Base-by-base conservation (phyloP, 805 yeast genomes). In the Pichia cabralensis region DNA sequence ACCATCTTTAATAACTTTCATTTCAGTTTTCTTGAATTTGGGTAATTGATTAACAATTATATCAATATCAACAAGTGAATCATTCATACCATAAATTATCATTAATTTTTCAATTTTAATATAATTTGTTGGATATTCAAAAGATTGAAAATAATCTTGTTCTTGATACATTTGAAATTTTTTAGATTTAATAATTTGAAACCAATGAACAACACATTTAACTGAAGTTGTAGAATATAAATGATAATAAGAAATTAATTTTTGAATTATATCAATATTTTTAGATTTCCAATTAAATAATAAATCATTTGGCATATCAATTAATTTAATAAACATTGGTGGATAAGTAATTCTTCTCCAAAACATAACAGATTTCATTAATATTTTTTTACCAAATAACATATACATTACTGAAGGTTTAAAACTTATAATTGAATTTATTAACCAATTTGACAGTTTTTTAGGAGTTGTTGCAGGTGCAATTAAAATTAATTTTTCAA, bases 391-490 rank as follows among this genome's bases (percentile, higher is more conserved):
- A 5, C 96, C 95, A 56, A 89, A 92, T 25, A 85, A 57, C 22
- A 74, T 54, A 53, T 65, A 84, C 49, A 92, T 64, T 28, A 85
- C 57, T 28, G 74, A 64, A 3, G 97, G 96, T 6, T 82, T 74
- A 11, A 92, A 72, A 49, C 82, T 74, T 38, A 83, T 71, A 27
- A 89, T 65, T 1, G 86, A 69, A 49, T 83, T 89, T 15, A 83
- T 76, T 28, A 89, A 61, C 48, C 76, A 72, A 42, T 88, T 82
- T 42, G 77, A 75, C 27, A 89, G 64, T 6, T 92, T 89, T 30
- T 76, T 80, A 0, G 98, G 98, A 0, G 95, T 82, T 64, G 94
- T 80, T 1, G 97, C 97, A 0, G 97, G 97, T 1, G 95, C 82
- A 13, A 72, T 69, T 28, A 75, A 71, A 29, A 72, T 60, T 27